Conservation (phyloP, 352 stramenopile species). For the Globisporangium mamillatum region DNA sequence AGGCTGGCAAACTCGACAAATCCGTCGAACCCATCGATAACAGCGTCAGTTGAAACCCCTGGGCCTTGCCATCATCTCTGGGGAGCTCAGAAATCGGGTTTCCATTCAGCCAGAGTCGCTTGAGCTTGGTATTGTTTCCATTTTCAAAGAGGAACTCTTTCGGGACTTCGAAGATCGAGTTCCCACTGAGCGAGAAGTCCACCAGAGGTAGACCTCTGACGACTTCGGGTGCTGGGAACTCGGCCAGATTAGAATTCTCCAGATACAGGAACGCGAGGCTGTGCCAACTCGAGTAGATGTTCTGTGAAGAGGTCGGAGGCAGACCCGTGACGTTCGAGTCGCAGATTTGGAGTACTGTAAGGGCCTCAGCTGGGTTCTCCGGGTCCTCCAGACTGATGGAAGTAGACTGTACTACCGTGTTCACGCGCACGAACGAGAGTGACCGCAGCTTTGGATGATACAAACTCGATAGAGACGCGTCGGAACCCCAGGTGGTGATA, state of each 20-base stretch:
- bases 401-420: background rate
- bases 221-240: background rate
- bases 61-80: background rate
- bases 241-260: background rate
- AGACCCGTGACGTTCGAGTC: background rate
- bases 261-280: conserved; percentile 9
- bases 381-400: background rate
- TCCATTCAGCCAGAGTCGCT: conserved; percentile 4
- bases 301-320: background rate
- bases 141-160: conserved; percentile 7
- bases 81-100: conserved; percentile 6
- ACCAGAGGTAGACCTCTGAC: background rate
- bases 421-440: conserved; percentile 1
- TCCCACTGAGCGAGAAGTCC: conserved; percentile 8
- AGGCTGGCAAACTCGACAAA: background rate
- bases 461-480: background rate
- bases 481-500: background rate
- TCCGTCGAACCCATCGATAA: conserved; percentile 7
- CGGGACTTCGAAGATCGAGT: background rate
- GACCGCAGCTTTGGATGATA: background rate
- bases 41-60: background rate
- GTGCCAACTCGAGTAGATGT: background rate
- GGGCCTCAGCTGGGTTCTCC: background rate
- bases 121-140: background rate
- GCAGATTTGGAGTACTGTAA: background rate